Percentiles rank a stretch among this genome's conserved stretches.
Evolutionary conservation across 148 eudicot species (phyloP).

Genomic region (Persicaria tinctoria): DNA sequence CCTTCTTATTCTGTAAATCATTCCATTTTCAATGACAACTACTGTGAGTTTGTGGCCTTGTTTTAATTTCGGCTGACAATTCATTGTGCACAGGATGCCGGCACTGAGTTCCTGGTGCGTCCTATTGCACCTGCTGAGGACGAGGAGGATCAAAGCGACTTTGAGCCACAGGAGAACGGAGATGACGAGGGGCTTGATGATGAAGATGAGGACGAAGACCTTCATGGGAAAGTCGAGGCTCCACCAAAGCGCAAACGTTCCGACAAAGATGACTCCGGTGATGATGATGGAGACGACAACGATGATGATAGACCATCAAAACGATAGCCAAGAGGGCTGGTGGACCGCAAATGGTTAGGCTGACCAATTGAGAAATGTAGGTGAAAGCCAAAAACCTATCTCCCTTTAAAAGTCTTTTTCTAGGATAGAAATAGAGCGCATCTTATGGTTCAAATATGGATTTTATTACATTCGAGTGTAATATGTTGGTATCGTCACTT

Average conservation of each 20-base stretch:
- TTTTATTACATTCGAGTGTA: background rate
- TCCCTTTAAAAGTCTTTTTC: background rate
- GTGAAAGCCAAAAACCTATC: background rate
- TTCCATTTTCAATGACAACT: background rate
- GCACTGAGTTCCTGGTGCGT: slow-evolving; percentile 65
- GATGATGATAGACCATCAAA: slow-evolving; percentile 83
- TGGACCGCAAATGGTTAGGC: background rate
- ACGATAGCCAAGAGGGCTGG: slow-evolving; percentile 17
- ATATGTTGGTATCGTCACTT: background rate
- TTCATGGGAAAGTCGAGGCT: slow-evolving; percentile 41
- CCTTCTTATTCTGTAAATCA: background rate
- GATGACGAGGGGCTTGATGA: slow-evolving; percentile 41
- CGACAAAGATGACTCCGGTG: slow-evolving; percentile 45
- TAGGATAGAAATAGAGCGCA: background rate
- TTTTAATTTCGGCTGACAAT: background rate
- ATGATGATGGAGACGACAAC: slow-evolving; percentile 39
- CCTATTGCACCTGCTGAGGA: slow-evolving; percentile 70
- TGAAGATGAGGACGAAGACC: slow-evolving; percentile 10
- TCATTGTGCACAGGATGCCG: slow-evolving; percentile 38
- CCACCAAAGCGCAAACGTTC: slow-evolving; percentile 74
- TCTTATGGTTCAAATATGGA: background rate
- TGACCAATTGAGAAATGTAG: background rate
- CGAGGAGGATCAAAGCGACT: slow-evolving; percentile 73
- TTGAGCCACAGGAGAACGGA: slow-evolving; percentile 73
- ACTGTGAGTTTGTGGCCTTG: background rate